Evolutionary conservation across 1,139 yeast genomes (phyloP).

Genomic region (Arxiozyma bovina): DNA sequence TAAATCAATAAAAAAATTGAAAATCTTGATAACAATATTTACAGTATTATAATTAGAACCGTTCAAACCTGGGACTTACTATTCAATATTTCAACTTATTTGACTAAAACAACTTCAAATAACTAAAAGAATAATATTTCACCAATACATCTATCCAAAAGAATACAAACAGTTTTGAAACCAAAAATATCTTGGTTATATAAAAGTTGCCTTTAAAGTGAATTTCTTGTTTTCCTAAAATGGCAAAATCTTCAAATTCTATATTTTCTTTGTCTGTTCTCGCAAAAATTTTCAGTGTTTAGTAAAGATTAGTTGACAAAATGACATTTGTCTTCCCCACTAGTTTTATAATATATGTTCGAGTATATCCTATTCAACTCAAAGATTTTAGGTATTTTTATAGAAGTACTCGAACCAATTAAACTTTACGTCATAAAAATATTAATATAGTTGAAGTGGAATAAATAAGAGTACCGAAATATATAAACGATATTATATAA

Average conservation of each 20-base stretch:
- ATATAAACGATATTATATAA: conserved; percentile 2
- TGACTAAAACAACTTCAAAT: no score
- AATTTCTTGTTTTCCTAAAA: not conserved
- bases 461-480: no score
- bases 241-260: conserved; percentile 3
- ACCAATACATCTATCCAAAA: not conserved
- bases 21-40: not conserved
- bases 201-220: not conserved
- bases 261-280: not conserved
- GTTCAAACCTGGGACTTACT: not conserved
- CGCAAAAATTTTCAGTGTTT: not conserved
- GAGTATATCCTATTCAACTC: no score
- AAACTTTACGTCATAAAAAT: not conserved
- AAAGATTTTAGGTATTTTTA: no score
- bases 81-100: not conserved
- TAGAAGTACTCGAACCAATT: not conserved
- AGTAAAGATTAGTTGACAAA: not conserved
- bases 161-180: no score
- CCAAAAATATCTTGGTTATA: no score
- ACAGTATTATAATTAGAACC: not conserved
- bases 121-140: no score
- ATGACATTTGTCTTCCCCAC: not conserved
- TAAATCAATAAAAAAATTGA: no score
- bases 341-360: not conserved
- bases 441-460: not conserved